These are phyloP conservation scores for Tuber magnatum DNA, from an alignment of 495 filamentous ascomycete genomes.

Conservation along the genomic window DNA sequence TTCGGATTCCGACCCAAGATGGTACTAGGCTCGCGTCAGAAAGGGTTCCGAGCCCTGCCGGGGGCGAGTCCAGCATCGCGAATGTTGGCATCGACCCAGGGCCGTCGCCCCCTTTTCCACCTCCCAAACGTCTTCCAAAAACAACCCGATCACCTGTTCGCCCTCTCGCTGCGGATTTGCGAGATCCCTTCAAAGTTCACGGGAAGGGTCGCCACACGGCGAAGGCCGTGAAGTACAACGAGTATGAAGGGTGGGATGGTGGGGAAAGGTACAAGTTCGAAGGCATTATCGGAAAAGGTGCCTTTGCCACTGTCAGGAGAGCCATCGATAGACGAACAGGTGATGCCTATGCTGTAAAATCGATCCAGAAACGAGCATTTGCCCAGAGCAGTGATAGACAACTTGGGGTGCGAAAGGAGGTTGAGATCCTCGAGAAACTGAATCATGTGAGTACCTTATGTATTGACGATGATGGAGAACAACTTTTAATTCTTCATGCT, in stretches of 20 bases:
- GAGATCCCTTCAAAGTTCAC: constrained; percentile 11
- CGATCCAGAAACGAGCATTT: constrained; percentile 80
- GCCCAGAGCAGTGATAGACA: constrained; percentile 69
- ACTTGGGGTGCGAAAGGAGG: constrained; percentile 69
- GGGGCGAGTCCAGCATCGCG: neutral
- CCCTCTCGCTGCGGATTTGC: constrained; percentile 6
- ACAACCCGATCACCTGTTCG: neutral
- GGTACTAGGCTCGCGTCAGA: constrained; percentile 47
- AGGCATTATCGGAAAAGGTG: constrained; percentile 75
- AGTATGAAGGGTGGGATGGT: constrained; percentile 62
- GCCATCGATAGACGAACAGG: constrained; percentile 73
- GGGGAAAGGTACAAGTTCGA: constrained; percentile 74
- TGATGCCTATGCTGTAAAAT: constrained; percentile 75
- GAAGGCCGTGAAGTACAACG: neutral
- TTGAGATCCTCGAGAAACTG: constrained; percentile 81
- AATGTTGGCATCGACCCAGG: constrained; percentile 34
- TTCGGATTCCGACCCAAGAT: constrained; percentile 72
- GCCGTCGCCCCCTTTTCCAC: neutral
- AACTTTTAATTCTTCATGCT: constrained; percentile 8
- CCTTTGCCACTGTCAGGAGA: constrained; percentile 87
- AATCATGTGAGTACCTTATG: constrained; percentile 59
- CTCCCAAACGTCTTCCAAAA: constrained; percentile 16
- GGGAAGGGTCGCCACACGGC: neutral
- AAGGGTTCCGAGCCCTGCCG: constrained; percentile 7
- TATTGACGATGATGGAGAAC: neutral